Conservation (phyloP, 352 stramenopile genomes). For the Globisporangium recalcitrans region DNA sequence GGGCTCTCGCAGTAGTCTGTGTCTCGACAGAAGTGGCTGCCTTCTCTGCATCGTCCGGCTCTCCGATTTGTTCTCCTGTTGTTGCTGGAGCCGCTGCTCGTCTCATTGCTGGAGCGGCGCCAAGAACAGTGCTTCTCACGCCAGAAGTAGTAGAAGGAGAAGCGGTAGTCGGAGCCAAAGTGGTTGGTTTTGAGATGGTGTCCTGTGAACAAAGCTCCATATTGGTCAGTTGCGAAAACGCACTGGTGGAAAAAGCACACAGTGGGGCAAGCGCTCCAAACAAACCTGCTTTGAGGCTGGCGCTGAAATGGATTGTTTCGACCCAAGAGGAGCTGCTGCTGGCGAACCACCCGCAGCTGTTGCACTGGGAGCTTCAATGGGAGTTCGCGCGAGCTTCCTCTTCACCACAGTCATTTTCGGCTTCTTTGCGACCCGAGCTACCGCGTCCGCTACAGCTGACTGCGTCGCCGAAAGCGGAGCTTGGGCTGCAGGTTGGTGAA, state of each 20-base stretch:
- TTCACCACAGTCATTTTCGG: slow-evolving; percentile 3
- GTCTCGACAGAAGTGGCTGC: neutral
- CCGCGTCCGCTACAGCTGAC: neutral
- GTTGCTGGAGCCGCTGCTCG: neutral
- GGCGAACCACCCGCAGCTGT: neutral
- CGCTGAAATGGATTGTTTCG: neutral
- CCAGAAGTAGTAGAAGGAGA: too few relatives aligned
- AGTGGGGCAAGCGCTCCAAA: too few relatives aligned
- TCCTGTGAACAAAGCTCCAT: neutral
- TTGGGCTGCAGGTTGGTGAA: neutral
- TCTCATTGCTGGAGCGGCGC: neutral
- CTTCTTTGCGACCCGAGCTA: neutral
- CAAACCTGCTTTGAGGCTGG: neutral
- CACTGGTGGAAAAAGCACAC: neutral
- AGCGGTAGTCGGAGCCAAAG: neutral
- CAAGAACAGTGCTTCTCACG: neutral
- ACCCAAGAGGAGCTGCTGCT: neutral
- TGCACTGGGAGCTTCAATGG: neutral
- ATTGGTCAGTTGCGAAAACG: neutral
- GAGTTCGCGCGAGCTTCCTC: neutral
- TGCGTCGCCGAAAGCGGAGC: too few relatives aligned
- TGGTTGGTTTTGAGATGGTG: neutral
- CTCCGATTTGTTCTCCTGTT: neutral
- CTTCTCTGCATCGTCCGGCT: neutral
- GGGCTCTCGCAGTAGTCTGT: neutral